Conservation (phyloP, 106 monocot species). For the Platanthera zijinensis region DNA sequence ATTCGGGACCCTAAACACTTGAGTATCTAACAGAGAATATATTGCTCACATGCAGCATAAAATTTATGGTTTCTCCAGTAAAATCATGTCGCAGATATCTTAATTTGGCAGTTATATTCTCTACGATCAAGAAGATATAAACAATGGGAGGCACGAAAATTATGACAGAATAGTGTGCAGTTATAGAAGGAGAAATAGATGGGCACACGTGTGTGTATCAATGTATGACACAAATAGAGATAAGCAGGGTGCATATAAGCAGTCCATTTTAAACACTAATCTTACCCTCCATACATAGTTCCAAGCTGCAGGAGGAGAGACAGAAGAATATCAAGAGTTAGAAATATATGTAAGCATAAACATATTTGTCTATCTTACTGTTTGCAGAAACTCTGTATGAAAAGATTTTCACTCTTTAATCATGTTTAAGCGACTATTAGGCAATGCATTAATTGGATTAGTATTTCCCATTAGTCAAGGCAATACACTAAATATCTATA, state of each 20-base stretch:
- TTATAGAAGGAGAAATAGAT: not conserved
- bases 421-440: too few relatives aligned
- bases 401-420: too few relatives aligned
- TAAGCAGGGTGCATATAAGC: not conserved
- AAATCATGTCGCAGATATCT: constrained; percentile 6
- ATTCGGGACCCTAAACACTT: not conserved
- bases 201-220: not conserved
- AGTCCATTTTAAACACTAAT: too few relatives aligned
- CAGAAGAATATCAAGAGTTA: too few relatives aligned
- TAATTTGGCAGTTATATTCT: not conserved
- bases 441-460: too few relatives aligned
- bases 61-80: not conserved
- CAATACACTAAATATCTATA: too few relatives aligned
- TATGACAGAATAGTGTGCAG: not conserved
- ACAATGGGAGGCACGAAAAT: not conserved
- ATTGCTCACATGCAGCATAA: constrained; percentile 1
- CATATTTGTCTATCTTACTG: too few relatives aligned
- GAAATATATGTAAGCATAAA: too few relatives aligned
- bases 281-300: too few relatives aligned
- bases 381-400: too few relatives aligned
- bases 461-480: too few relatives aligned
- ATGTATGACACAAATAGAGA: not conserved
- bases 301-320: too few relatives aligned
- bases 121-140: not conserved
- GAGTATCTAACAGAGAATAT: constrained; percentile 5